These are phyloP conservation scores for Anacardium occidentale DNA, from an alignment of 345 rosid species.

Conservation along the genomic window DNA sequence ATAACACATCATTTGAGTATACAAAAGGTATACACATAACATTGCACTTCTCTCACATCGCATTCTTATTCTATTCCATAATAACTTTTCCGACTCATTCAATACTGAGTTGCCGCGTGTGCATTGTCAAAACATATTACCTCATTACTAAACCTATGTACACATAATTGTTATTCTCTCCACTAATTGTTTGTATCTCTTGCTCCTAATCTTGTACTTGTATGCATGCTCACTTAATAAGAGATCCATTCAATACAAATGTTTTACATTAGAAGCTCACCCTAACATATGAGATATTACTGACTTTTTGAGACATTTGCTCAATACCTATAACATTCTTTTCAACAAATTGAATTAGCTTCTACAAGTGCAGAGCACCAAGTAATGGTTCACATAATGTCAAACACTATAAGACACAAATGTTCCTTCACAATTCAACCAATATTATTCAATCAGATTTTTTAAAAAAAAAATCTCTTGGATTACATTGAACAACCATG, in stretches of 20 bases:
- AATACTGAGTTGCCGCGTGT: no score
- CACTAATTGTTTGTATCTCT: no score
- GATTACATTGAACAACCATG: neutral
- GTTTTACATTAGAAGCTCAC: conserved; percentile 1
- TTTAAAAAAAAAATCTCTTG: neutral
- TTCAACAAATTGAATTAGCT: neutral
- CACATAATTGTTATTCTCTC: no score
- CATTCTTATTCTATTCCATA: no score
- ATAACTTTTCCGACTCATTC: no score
- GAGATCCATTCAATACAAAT: neutral
- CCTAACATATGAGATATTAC: neutral
- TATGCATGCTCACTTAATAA: no score
- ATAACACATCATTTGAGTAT: no score
- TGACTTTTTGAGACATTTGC: neutral
- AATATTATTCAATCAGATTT: neutral
- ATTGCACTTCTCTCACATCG: no score
- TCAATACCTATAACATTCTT: neutral
- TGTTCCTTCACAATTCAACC: neutral
- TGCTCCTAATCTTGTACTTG: no score
- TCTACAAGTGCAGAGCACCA: neutral
- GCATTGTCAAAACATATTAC: no score
- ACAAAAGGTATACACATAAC: no score
- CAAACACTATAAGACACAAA: neutral
- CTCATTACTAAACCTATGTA: no score
- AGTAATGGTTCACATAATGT: neutral